These are phyloP conservation scores for Ogataea corticis DNA, from an alignment of 805 yeast species.

Conservation along the genomic window DNA sequence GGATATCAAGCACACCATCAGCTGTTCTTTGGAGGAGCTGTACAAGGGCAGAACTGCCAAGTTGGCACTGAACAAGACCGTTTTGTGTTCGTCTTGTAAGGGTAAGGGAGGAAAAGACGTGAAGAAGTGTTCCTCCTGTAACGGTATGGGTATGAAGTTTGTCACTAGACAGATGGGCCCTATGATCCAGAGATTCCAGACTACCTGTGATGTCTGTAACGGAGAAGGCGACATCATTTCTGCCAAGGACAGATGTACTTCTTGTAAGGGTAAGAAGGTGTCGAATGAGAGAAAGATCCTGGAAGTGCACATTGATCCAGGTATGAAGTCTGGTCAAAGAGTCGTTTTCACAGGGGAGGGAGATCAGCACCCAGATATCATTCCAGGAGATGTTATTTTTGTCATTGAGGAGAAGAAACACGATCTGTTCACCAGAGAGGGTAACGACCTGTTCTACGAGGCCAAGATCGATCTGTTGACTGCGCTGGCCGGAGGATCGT, in stretches of 20 bases:
- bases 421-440: slow-evolving; percentile 78
- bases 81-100: slow-evolving; percentile 83
- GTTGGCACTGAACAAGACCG: slow-evolving; percentile 89
- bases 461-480: slow-evolving; percentile 90
- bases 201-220: slow-evolving; percentile 86
- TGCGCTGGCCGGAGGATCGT: slow-evolving; percentile 94
- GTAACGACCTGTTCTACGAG: slow-evolving; percentile 81
- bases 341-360: slow-evolving; percentile 94
- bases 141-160: slow-evolving; percentile 88
- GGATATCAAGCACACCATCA: slow-evolving; percentile 86
- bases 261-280: slow-evolving; percentile 88
- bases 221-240: slow-evolving; percentile 91
- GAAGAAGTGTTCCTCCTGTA: slow-evolving; percentile 82
- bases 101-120: slow-evolving; percentile 97
- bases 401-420: slow-evolving; percentile 90
- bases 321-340: slow-evolving; percentile 94
- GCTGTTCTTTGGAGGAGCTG: slow-evolving; percentile 87
- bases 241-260: slow-evolving; percentile 83
- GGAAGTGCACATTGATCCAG: slow-evolving; percentile 93
- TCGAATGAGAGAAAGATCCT: slow-evolving; percentile 85
- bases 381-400: slow-evolving; percentile 96
- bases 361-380: slow-evolving; percentile 91
- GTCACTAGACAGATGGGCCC: slow-evolving; percentile 99
- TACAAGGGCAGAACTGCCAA: slow-evolving; percentile 93
- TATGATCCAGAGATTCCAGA: slow-evolving; percentile 97